A percentile compares a stretch with the other conserved stretches of the same genome.
Evolutionary conservation across 2,329 filamentous ascomycete genomes (phyloP).

Genomic region (Chrysosporium queenslandicum): DNA sequence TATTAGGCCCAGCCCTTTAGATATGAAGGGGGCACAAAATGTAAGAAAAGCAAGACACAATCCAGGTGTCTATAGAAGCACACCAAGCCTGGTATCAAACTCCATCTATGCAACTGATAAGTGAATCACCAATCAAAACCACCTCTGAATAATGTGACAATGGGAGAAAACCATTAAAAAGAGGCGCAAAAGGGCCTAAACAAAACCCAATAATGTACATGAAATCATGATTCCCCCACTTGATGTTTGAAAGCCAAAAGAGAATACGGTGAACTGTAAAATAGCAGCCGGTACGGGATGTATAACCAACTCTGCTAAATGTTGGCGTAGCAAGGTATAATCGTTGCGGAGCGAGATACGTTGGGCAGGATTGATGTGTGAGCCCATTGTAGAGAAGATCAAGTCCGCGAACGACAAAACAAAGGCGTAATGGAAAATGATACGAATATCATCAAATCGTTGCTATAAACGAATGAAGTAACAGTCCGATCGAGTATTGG

Average conservation of each 20-base stretch:
- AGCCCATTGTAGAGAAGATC: neutral
- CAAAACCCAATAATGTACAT: neutral
- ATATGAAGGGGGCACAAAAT: neutral
- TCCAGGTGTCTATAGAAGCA: constrained; percentile 9
- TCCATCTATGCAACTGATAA: constrained; percentile 5
- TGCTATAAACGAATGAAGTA: neutral
- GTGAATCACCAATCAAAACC: neutral
- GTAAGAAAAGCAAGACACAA: constrained; percentile 1
- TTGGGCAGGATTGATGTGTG: neutral
- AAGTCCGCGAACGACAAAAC: neutral
- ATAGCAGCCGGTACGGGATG: neutral
- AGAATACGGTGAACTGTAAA: neutral
- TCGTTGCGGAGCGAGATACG: too few species aligned
- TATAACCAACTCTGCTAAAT: neutral
- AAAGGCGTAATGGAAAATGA: neutral
- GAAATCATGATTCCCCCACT: neutral
- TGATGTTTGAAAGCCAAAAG: neutral
- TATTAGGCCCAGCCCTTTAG: too few species aligned
- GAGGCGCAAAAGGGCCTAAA: neutral
- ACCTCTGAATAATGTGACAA: neutral
- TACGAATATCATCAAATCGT: neutral
- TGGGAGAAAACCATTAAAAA: neutral
- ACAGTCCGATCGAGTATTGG: neutral
- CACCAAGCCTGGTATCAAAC: constrained; percentile 11
- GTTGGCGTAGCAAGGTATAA: too few species aligned